Evolutionary conservation across 257 asterid species (phyloP).

Genomic region (Echium plantagineum): DNA sequence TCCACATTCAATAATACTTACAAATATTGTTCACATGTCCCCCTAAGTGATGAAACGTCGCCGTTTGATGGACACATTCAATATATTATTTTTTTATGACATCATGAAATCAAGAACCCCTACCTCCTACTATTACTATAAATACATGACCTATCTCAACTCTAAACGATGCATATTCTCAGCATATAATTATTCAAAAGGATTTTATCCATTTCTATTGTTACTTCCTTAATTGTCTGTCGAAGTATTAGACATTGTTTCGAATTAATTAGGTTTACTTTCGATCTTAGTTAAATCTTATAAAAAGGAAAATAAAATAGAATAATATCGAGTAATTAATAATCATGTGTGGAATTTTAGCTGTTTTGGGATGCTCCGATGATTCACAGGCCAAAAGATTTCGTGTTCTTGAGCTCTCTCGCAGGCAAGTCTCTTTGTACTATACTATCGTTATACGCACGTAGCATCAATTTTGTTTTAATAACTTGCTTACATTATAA

Average conservation of each 20-base stretch:
- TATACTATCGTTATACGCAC: background rate
- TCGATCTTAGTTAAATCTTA: background rate
- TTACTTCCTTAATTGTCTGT: too few species aligned
- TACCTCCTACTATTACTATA: conserved; percentile 16
- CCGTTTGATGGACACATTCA: too few species aligned
- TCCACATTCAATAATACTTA: background rate
- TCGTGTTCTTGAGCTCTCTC: conserved; percentile 98
- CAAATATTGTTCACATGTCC: background rate
- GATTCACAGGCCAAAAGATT: conserved; percentile 87
- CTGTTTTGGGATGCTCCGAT: conserved; percentile 84
- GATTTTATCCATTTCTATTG: background rate
- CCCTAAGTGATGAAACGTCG: background rate
- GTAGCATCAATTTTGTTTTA: too few species aligned
- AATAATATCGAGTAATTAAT: too few species aligned
- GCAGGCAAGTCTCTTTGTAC: conserved; percentile 39
- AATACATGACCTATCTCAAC: conserved; percentile 10
- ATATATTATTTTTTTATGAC: background rate
- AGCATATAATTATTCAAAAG: background rate
- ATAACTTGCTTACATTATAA: too few species aligned
- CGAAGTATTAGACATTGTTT: background rate
- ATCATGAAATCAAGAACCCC: background rate
- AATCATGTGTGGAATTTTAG: conserved; percentile 85
- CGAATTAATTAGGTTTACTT: background rate
- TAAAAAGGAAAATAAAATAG: background rate
- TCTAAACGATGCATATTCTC: conserved; percentile 2